These are phyloP conservation scores for Starmerella ratchasimensis DNA, from an alignment of 805 yeast species.

Conservation along the genomic window DNA sequence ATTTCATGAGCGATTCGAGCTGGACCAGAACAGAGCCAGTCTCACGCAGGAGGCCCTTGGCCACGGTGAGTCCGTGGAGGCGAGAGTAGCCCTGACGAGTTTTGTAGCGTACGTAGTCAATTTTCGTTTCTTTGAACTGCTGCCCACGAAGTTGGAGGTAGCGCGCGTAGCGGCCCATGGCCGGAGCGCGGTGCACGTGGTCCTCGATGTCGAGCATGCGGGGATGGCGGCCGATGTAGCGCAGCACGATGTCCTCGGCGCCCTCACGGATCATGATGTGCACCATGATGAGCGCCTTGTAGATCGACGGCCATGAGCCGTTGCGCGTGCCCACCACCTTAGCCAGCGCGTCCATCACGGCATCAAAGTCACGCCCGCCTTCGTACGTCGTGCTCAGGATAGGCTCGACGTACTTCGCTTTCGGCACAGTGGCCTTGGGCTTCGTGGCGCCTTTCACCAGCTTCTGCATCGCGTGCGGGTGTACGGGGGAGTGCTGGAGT, in stretches of 20 bases:
- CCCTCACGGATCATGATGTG: conserved; percentile 94
- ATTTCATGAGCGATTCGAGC: conserved; percentile 58
- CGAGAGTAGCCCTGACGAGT: conserved; percentile 41
- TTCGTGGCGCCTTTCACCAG: conserved; percentile 24
- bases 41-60: conserved; percentile 70
- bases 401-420: conserved; percentile 90
- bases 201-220: conserved; percentile 37
- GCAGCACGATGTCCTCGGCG: conserved; percentile 56
- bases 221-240: conserved; percentile 39
- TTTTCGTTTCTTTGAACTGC: conserved; percentile 48
- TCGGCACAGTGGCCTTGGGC: conserved; percentile 80
- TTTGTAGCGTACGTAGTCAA: conserved; percentile 61
- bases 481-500: not conserved
- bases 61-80: conserved; percentile 49
- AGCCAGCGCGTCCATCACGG: conserved; percentile 53
- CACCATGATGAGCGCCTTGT: conserved; percentile 67
- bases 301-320: conserved; percentile 82
- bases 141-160: conserved; percentile 57
- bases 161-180: conserved; percentile 49
- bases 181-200: conserved; percentile 23
- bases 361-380: conserved; percentile 47
- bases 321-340: conserved; percentile 45
- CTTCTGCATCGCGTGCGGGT: conserved; percentile 18
- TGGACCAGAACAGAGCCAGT: conserved; percentile 76
- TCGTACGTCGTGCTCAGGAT: conserved; percentile 57